These are phyloP conservation scores for Penicillium salamii DNA, from an alignment of 495 filamentous ascomycete genomes.

Conservation along the genomic window DNA sequence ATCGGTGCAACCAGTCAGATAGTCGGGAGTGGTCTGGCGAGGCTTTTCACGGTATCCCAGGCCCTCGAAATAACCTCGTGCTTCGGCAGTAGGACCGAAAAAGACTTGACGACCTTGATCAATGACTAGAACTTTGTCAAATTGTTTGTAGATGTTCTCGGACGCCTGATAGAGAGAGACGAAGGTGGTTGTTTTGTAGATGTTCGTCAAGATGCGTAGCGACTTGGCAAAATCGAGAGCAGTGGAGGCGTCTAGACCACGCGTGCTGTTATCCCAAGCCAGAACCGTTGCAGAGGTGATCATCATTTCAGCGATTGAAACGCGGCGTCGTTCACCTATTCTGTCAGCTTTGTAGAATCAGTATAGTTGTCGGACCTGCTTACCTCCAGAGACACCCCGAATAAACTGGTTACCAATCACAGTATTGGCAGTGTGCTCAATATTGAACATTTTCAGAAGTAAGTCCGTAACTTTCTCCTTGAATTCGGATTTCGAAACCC, in stretches of 20 bases:
- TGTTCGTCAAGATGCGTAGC: slow-evolving; percentile 71
- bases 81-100: slow-evolving; percentile 70
- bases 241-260: slow-evolving; percentile 80
- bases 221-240: slow-evolving; percentile 72
- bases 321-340: slow-evolving; percentile 68
- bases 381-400: slow-evolving; percentile 71
- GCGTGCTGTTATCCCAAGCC: slow-evolving; percentile 82
- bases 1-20: slow-evolving; percentile 80
- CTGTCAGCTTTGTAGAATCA: background rate
- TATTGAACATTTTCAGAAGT: slow-evolving; percentile 85
- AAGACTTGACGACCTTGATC: slow-evolving; percentile 77
- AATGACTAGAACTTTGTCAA: slow-evolving; percentile 86
- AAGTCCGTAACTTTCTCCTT: slow-evolving; percentile 67
- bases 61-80: slow-evolving; percentile 73
- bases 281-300: slow-evolving; percentile 68
- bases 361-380: background rate
- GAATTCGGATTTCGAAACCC: slow-evolving; percentile 63
- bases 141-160: slow-evolving; percentile 79
- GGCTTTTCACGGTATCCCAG: slow-evolving; percentile 77
- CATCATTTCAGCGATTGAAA: slow-evolving; percentile 56
- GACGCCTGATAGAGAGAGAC: slow-evolving; percentile 81
- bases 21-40: slow-evolving; percentile 84
- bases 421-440: slow-evolving; percentile 77
- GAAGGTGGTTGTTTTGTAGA: slow-evolving; percentile 76
- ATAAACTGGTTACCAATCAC: slow-evolving; percentile 78